Evolutionary conservation across 345 rosid genomes (phyloP).

Genomic region (Rhodamnia argentea): DNA sequence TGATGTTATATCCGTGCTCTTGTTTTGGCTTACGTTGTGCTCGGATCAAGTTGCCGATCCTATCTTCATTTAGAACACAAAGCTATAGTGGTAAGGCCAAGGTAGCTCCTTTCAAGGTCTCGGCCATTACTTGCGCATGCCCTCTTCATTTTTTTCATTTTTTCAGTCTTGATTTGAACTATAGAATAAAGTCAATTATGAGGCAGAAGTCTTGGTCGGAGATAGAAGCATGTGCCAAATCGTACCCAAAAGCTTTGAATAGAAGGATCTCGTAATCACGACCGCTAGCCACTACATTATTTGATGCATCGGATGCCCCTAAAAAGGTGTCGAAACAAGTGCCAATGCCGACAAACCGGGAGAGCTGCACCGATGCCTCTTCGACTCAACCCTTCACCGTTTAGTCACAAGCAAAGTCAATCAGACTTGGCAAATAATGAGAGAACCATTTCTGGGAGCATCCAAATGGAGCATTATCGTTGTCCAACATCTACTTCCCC

Average conservation of each 20-base stretch:
- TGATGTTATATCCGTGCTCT: background rate
- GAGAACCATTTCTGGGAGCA: background rate
- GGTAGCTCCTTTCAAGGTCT: too few species aligned
- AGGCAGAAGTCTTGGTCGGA: too few species aligned
- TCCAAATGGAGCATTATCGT: background rate
- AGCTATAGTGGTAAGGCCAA: background rate
- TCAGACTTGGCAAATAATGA: background rate
- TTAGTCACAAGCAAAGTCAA: background rate
- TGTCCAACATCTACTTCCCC: background rate
- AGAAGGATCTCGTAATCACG: too few species aligned
- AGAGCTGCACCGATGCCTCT: background rate
- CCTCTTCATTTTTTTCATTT: too few species aligned
- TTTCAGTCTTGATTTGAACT: too few species aligned
- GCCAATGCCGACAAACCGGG: background rate
- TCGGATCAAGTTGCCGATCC: accelerated
- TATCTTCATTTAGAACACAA: background rate
- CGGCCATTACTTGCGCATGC: too few species aligned
- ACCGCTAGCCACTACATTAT: too few species aligned
- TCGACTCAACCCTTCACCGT: background rate
- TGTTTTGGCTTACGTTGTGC: background rate
- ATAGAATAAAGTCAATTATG: too few species aligned
- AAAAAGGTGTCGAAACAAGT: too few species aligned
- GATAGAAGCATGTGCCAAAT: too few species aligned
- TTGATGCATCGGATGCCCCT: too few species aligned
- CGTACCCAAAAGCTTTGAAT: too few species aligned